Base-by-base conservation (phyloP, 306 rosid species). In the Alnus rubra region DNA sequence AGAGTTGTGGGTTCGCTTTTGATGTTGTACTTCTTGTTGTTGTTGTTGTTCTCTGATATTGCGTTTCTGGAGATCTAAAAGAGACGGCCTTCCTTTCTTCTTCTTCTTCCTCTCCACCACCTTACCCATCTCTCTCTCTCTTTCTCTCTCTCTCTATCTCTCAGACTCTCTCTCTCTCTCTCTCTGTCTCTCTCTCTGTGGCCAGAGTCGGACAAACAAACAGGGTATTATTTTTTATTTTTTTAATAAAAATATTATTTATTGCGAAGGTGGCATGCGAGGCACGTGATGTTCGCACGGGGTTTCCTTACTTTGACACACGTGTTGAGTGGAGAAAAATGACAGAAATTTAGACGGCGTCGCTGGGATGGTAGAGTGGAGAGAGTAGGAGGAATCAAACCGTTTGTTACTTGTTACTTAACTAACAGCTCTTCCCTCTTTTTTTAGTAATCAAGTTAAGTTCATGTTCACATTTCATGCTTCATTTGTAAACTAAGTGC, bases 11-110 rank as follows among this genome's bases (percentile, higher is more conserved):
- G 55, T 79, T 0, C 75, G 76, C 48, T 73, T 83, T n/a, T 74
- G 69, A 4, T 82, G 81, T 10, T 42, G 80, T 33, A 33, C 2
- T 10, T 76, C 75, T 5, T 80, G 74, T 48, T 64, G 78, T 1
- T 67, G 80, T 35, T 85, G 82, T 23, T 89, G 84, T 47, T 90
- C 88, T 65, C 76, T 83, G 49, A 90, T 83, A 45, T 78, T 85
- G 37, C 94, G 90, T 71, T 81, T 90, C 80, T 88, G 92, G 75
- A 90, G 90, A 88, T 90, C 94, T 52, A 90, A 84, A 28, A 90
- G 90, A 84, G 92, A 90, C 16, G 94, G 94, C 69, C 92, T 83
- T 47, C 94, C 94, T 80, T 90, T 90, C 92, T 90, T 90, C 94
- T 85, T 88, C 93, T 86, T 88, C 92, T 69, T 84, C 92, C 42